Evolutionary conservation across 176 grass and related monocot species (phyloP).

Genomic region (Dactylis glomerata): DNA sequence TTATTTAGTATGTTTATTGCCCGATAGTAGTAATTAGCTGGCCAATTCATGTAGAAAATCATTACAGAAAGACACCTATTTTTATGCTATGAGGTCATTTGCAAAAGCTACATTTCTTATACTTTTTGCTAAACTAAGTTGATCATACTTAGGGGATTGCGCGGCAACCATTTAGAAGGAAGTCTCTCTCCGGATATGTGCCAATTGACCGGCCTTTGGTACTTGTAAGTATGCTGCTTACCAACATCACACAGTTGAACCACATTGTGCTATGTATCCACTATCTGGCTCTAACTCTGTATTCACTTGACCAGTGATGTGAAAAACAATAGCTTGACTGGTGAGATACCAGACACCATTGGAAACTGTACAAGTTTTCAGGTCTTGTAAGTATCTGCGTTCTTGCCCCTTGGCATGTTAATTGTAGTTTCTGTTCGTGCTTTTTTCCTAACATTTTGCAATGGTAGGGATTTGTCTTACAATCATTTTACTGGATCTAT

Average conservation of each 20-base stretch:
- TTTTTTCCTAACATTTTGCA: slow-evolving; percentile 15
- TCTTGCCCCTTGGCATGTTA: neutral
- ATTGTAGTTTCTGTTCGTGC: neutral
- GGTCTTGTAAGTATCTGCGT: slow-evolving; percentile 81
- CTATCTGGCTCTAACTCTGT: neutral
- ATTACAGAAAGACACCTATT: neutral
- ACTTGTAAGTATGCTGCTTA: slow-evolving; percentile 63
- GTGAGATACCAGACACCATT: slow-evolving; percentile 75
- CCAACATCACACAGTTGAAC: neutral
- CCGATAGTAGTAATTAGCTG: no score
- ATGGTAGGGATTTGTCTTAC: slow-evolving; percentile 93
- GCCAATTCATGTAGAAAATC: neutral
- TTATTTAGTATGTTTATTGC: neutral
- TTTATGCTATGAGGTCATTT: neutral
- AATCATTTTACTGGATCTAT: slow-evolving; percentile 81
- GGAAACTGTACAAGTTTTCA: slow-evolving; percentile 98
- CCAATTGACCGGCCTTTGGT: slow-evolving; percentile 96
- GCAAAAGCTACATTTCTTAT: neutral
- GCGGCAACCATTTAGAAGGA: slow-evolving; percentile 81
- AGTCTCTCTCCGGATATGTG: slow-evolving; percentile 85
- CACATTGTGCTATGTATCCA: neutral
- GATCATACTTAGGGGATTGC: slow-evolving; percentile 54
- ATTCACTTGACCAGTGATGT: slow-evolving; percentile 59
- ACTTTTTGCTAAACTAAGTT: neutral
- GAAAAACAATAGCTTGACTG: slow-evolving; percentile 91